These are phyloP conservation scores for Panicum virgatum DNA, from an alignment of 202 grass and related monocot species.

Conservation along the genomic window DNA sequence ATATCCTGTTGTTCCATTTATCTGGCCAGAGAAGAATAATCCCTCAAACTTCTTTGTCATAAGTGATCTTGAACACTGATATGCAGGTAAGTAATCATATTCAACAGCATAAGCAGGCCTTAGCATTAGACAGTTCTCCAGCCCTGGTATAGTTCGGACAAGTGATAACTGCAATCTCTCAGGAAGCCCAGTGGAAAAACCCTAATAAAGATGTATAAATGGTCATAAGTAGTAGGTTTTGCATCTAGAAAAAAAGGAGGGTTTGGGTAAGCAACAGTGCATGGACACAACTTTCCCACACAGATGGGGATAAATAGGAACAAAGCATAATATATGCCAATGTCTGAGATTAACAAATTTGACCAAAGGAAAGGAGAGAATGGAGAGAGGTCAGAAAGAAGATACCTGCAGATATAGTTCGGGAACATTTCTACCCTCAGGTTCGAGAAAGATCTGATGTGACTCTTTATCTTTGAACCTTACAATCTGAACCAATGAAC, in stretches of 20 bases:
- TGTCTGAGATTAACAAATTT: slow-evolving; percentile 29
- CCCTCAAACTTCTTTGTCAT: slow-evolving; percentile 96
- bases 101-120: slow-evolving; percentile 94
- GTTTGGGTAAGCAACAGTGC: slow-evolving; percentile 10
- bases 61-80: slow-evolving; percentile 97
- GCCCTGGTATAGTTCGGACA: slow-evolving; percentile 85
- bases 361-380: slow-evolving; percentile 32
- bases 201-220: slow-evolving; percentile 52
- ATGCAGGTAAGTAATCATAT: slow-evolving; percentile 93
- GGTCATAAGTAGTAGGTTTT: neutral
- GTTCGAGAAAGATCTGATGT: slow-evolving; percentile 98
- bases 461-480: slow-evolving; percentile 99
- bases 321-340: slow-evolving; percentile 21
- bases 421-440: slow-evolving; percentile 91
- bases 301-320: neutral
- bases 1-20: slow-evolving; percentile 99
- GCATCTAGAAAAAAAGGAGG: neutral
- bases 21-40: slow-evolving; percentile 98
- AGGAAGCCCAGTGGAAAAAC: slow-evolving; percentile 93
- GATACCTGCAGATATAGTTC: slow-evolving; percentile 94
- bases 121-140: slow-evolving; percentile 96
- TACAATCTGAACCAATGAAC: slow-evolving; percentile 70
- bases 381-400: neutral
- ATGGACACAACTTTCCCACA: slow-evolving; percentile 15
- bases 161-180: slow-evolving; percentile 84